Percentiles rank a stretch among this genome's conserved stretches.
These are phyloP conservation scores for Pseudomonodictys pantanalensis DNA, from an alignment of 495 filamentous ascomycete species.

Conservation along the genomic window DNA sequence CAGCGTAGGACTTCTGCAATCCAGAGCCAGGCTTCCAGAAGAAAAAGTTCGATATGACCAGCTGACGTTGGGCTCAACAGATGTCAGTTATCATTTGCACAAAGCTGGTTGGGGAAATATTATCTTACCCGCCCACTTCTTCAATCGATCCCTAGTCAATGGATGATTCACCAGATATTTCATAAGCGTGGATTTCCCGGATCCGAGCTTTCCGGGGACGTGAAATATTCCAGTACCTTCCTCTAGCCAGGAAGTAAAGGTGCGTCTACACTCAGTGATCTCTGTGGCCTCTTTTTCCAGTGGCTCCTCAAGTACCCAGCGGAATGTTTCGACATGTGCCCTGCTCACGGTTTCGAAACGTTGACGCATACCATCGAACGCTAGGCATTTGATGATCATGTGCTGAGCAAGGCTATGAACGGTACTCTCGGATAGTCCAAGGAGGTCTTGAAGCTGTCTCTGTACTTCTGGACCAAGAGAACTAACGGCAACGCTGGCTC, in stretches of 20 bases:
- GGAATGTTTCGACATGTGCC: background rate
- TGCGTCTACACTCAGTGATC: background rate
- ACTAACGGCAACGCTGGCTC: too few species aligned
- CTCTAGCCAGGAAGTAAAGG: background rate
- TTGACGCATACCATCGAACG: background rate
- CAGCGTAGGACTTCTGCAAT: background rate
- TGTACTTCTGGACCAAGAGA: too few species aligned
- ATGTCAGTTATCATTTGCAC: too few species aligned
- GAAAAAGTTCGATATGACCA: background rate
- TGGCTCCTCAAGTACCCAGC: background rate
- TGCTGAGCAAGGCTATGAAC: too few species aligned
- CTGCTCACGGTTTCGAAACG: background rate
- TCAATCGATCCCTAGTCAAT: background rate
- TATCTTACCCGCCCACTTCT: background rate
- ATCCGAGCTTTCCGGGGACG: background rate
- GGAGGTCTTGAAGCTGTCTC: too few species aligned
- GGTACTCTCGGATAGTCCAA: too few species aligned
- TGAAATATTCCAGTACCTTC: background rate
- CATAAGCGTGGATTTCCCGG: background rate
- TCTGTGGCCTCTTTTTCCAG: background rate
- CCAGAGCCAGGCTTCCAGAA: background rate
- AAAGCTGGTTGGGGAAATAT: too few species aligned
- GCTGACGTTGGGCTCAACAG: background rate
- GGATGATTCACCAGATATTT: background rate
- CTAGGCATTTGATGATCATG: too few species aligned